Evolutionary conservation across 495 filamentous ascomycete genomes (phyloP), one percentile per base, ranked within the genome.

Genomic region (Polyplosphaeria fusca): DNA sequence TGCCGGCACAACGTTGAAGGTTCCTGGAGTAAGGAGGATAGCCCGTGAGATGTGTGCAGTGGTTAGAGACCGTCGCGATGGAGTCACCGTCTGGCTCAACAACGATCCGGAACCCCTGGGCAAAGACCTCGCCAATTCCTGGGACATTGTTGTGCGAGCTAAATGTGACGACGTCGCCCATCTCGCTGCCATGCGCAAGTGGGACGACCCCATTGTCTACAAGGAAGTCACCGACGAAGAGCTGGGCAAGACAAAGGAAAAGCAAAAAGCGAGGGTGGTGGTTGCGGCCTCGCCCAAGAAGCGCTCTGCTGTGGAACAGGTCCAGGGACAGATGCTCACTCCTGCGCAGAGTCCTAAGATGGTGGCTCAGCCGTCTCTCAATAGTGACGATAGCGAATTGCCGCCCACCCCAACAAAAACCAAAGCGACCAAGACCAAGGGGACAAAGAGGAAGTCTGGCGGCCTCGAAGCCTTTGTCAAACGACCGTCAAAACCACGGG

Each of bases 31-130:
- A 24, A 82, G 87, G 55, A 81, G 91, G 32, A 83, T 98, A 44
- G 91, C 92, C 44, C 84, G 86, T 68, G 93, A 95, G 68, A 84
- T 97, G 80, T 96, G 91, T 70, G 79, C 78, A 16, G 77, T 88
- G 9, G 86, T 92, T 47, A 77, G 90, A 52, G 79, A 82, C 63
- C 82, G 88, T 42, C 82, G 87, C 55, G 89, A 93, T 60, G 94
- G 93, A n/a, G 77, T 96, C 42, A 87, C 91, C 1, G 86, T 95
- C 39, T 98, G 91, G 87, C 88, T 98, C 66, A 97, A 96, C 71
- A 82, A 88, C 44, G 89, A 93, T 52, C 80, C 87, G 0, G 84
- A 85, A 51, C 93, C 93, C 5, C 76, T 77, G 11, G 86, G 87
- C 22, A 86, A 85, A 61, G 91, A 96, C 44, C 86, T 96, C 51